Conservation (phyloP, 1,284 basidiomycete species). For the Puccinia sorghi region DNA sequence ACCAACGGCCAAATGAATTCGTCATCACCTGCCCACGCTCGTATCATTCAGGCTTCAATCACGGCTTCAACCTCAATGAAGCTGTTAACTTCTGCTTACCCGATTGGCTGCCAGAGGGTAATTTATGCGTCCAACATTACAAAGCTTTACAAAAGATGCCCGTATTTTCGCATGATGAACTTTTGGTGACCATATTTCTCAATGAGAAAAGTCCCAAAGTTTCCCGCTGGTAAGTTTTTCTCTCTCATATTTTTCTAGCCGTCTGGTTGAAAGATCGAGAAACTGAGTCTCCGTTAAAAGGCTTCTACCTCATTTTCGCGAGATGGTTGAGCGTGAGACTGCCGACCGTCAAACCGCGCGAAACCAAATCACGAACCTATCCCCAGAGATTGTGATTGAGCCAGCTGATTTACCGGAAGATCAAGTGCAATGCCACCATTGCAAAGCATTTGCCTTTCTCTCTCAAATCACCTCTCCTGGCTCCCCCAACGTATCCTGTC, state of each 20-base stretch:
- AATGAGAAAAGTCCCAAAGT: conserved; percentile 91
- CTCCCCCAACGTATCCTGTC: conserved; percentile 64
- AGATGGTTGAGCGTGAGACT: conserved; percentile 87
- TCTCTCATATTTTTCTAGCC: background rate
- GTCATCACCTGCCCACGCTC: conserved; percentile 92
- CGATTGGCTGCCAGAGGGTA: conserved; percentile 86
- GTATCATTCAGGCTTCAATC: conserved; percentile 98
- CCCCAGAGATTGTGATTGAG: conserved; percentile 70
- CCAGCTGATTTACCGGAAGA: conserved; percentile 75
- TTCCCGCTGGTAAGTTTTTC: conserved; percentile 69
- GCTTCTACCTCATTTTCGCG: conserved; percentile 73
- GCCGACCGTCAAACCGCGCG: conserved; percentile 63
- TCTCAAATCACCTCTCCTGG: conserved; percentile 62
- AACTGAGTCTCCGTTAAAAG: background rate
- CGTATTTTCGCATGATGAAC: conserved; percentile 97
- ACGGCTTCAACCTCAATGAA: conserved; percentile 97
- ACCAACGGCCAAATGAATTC: conserved; percentile 96
- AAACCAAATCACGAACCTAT: conserved; percentile 56
- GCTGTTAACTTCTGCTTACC: conserved; percentile 98
- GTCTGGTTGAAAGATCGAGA: background rate
- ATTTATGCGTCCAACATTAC: conserved; percentile 81
- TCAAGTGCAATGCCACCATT: conserved; percentile 89
- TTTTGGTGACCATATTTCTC: conserved; percentile 89
- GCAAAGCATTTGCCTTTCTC: conserved; percentile 94
- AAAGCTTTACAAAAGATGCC: conserved; percentile 85